These are phyloP conservation scores for Syncephalastrum monosporum DNA, from an alignment of 371 early-diverging fungal genomes.

Conservation along the genomic window DNA sequence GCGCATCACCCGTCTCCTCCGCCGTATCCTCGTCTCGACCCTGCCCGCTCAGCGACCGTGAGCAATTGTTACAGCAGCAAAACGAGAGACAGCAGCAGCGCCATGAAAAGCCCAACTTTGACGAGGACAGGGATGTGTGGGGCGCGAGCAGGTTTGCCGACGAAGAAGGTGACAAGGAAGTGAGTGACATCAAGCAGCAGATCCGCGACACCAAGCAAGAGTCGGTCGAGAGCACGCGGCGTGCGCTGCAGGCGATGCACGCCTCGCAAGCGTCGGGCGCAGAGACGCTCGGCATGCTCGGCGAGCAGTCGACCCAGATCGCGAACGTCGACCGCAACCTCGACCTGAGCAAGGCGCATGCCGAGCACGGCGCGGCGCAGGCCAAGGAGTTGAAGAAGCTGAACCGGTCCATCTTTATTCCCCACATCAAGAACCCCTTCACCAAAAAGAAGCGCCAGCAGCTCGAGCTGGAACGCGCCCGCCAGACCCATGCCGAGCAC, in stretches of 20 bases:
- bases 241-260: constrained; percentile 63
- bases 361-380: constrained; percentile 72
- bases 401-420: constrained; percentile 77
- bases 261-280: constrained; percentile 64
- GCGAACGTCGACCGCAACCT: constrained; percentile 69
- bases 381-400: constrained; percentile 73
- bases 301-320: constrained; percentile 68
- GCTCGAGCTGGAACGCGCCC: constrained; percentile 51
- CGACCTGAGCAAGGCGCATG: constrained; percentile 69
- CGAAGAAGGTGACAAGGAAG: constrained; percentile 45
- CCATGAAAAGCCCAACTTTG: neutral
- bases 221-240: constrained; percentile 68
- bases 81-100: too few relatives aligned
- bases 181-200: constrained; percentile 54
- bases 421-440: constrained; percentile 68
- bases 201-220: constrained; percentile 71
- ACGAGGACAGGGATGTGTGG: constrained; percentile 1
- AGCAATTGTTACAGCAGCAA: too few relatives aligned
- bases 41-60: neutral
- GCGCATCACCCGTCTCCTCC: neutral
- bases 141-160: constrained; percentile 8
- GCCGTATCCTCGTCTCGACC: constrained; percentile 4
- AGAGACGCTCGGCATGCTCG: constrained; percentile 62
- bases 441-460: constrained; percentile 56
- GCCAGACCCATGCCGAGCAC: constrained; percentile 47